Percentiles rank a stretch among this genome's conserved stretches.
Evolutionary conservation across 331 rosid species (phyloP).

Genomic region (Ulmus americana): DNA sequence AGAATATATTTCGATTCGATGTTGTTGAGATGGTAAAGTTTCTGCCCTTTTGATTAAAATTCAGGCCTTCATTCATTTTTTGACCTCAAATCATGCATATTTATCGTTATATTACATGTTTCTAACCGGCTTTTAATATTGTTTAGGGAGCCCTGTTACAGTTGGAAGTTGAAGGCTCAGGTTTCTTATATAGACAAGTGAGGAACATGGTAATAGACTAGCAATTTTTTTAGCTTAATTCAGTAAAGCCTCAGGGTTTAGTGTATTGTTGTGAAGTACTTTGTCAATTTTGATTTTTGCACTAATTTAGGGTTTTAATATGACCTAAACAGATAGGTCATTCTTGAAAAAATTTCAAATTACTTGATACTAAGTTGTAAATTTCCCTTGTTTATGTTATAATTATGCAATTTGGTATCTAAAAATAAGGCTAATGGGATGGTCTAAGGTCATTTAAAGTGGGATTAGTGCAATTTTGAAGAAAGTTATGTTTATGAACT

Average conservation of each 20-base stretch:
- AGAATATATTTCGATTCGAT: conserved; percentile 61
- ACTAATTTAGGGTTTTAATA: too few species aligned
- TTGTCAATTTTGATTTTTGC: too few species aligned
- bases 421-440: not conserved
- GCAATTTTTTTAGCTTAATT: too few species aligned
- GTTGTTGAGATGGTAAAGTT: conserved; percentile 55
- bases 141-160: conserved; percentile 67
- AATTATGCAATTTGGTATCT: too few species aligned
- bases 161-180: conserved; percentile 92
- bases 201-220: conserved; percentile 63
- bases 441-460: not conserved
- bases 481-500: not conserved
- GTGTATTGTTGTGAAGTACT: too few species aligned
- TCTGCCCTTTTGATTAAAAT: not conserved
- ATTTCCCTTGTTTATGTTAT: too few species aligned
- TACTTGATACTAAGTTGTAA: too few species aligned
- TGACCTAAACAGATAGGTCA: too few species aligned
- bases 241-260: too few species aligned
- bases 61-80: not conserved
- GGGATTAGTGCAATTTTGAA: not conserved
- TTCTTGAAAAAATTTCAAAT: too few species aligned
- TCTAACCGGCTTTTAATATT: conserved; percentile 8
- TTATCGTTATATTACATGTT: not conserved
- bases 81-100: not conserved
- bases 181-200: conserved; percentile 90